A percentile compares a stretch with the other conserved stretches of the same genome.
phyloP scores from a whole-genome alignment of 768 basidiomycete genomes.

The Boletus vinaceobasis region DNA sequence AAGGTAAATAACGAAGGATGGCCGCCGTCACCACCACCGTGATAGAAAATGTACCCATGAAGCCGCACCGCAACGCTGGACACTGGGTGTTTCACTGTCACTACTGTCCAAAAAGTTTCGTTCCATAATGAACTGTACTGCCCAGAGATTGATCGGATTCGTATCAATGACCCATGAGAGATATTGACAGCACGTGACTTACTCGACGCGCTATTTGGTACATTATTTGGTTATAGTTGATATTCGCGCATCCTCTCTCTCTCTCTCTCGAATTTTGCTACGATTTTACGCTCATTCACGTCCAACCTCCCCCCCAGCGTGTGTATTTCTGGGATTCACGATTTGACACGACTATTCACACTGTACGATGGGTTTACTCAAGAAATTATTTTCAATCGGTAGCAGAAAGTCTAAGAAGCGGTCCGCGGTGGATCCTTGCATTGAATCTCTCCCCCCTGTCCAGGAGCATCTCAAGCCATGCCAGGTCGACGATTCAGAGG shows the following conservation, averaged over 20 bases:
- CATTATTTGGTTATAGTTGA: slow-evolving; percentile 44
- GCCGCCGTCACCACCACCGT: too few species aligned
- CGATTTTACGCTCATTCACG: slow-evolving; percentile 27
- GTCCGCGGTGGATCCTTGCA: slow-evolving; percentile 24
- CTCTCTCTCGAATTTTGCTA: slow-evolving; percentile 9
- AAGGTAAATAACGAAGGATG: slow-evolving; percentile 50
- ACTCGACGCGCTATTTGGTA: slow-evolving; percentile 30
- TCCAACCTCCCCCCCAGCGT: slow-evolving; percentile 18
- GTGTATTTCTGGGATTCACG: slow-evolving; percentile 22
- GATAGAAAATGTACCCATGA: slow-evolving; percentile 37
- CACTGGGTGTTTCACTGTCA: slow-evolving; percentile 18
- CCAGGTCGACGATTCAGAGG: slow-evolving; percentile 44
- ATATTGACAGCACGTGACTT: slow-evolving; percentile 17
- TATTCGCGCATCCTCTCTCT: slow-evolving; percentile 1
- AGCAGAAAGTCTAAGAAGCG: slow-evolving; percentile 58
- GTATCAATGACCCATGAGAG: too few species aligned
- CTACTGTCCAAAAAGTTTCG: too few species aligned
- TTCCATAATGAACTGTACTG: too few species aligned
- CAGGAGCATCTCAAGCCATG: slow-evolving; percentile 13
- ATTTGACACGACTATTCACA: slow-evolving; percentile 22
- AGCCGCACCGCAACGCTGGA: background rate
- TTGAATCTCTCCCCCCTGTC: slow-evolving; percentile 27
- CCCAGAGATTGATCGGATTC: too few species aligned
- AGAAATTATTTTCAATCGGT: slow-evolving; percentile 65
- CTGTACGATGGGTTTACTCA: slow-evolving; percentile 60